Conservation (phyloP, 2,329 filamentous ascomycete species). For the Fusarium setosum region DNA sequence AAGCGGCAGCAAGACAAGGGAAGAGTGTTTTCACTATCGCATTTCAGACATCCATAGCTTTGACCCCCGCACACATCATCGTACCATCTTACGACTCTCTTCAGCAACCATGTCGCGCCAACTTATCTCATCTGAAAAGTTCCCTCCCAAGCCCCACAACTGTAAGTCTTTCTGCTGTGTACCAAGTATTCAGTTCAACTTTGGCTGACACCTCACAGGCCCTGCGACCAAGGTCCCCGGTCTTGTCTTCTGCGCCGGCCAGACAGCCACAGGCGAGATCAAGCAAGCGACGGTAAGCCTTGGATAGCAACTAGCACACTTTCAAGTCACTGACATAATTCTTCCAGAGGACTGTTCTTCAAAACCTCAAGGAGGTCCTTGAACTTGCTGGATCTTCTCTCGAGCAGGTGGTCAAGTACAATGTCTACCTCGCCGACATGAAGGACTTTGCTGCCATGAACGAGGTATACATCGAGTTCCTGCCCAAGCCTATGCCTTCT, state of each 20-base stretch:
- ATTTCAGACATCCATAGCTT: not conserved
- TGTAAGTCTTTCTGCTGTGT: slow-evolving; percentile 43
- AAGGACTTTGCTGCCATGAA: slow-evolving; percentile 76
- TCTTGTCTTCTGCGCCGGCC: slow-evolving; percentile 59
- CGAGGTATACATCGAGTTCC: slow-evolving; percentile 51
- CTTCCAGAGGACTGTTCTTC: slow-evolving; percentile 21
- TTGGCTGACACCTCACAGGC: slow-evolving; percentile 37
- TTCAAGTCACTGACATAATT: not conserved
- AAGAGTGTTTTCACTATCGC: not conserved
- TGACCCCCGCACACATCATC: slow-evolving; percentile 4
- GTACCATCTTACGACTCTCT: not conserved
- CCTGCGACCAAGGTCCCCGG: slow-evolving; percentile 57
- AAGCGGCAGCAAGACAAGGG: not conserved
- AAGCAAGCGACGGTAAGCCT: slow-evolving; percentile 50
- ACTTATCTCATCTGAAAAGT: slow-evolving; percentile 59
- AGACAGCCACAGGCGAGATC: slow-evolving; percentile 61
- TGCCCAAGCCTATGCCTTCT: slow-evolving; percentile 55
- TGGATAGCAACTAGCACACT: no score
- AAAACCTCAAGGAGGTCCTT: slow-evolving; percentile 75
- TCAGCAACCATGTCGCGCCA: slow-evolving; percentile 54
- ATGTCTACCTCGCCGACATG: slow-evolving; percentile 79
- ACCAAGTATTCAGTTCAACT: not conserved
- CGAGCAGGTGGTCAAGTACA: slow-evolving; percentile 74
- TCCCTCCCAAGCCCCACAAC: slow-evolving; percentile 59
- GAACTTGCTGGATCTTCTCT: slow-evolving; percentile 73